Evolutionary conservation across 2,329 filamentous ascomycete genomes (phyloP).

Genomic region (Colletotrichum spaethianum): DNA sequence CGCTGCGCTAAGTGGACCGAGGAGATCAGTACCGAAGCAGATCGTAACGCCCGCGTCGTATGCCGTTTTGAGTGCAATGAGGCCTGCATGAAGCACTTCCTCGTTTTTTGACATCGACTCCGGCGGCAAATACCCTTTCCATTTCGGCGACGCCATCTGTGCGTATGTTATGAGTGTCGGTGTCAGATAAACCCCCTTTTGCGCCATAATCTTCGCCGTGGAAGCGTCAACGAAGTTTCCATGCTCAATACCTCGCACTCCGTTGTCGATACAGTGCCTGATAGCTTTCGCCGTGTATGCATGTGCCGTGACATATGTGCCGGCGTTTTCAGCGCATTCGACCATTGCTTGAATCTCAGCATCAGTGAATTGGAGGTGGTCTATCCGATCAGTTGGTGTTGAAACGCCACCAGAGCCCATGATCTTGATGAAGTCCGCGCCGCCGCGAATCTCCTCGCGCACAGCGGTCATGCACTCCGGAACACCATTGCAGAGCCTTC

Average conservation of each 20-base stretch:
- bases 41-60: conserved; percentile 67
- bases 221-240: conserved; percentile 59
- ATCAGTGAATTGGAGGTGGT: conserved; percentile 68
- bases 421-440: conserved; percentile 74
- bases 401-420: conserved; percentile 72
- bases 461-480: conserved; percentile 66
- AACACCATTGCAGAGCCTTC: conserved; percentile 67
- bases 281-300: conserved; percentile 70
- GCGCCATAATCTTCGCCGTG: conserved; percentile 66
- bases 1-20: conserved; percentile 49
- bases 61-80: conserved; percentile 63
- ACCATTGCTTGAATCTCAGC: conserved; percentile 70
- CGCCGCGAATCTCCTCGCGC: conserved; percentile 68
- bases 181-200: conserved; percentile 64
- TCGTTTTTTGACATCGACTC: conserved; percentile 64
- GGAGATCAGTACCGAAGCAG: conserved; percentile 65
- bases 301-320: conserved; percentile 70
- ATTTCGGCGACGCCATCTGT: conserved; percentile 61
- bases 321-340: conserved; percentile 62
- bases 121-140: conserved; percentile 59
- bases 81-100: conserved; percentile 62
- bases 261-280: conserved; percentile 67
- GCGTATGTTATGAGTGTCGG: conserved; percentile 69
- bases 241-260: conserved; percentile 67
- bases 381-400: conserved; percentile 67